A percentile compares a stretch with the other conserved stretches of the same genome.
Conservation (phyloP, 805 yeast genomes). For the Ogataea zsoltii region DNA sequence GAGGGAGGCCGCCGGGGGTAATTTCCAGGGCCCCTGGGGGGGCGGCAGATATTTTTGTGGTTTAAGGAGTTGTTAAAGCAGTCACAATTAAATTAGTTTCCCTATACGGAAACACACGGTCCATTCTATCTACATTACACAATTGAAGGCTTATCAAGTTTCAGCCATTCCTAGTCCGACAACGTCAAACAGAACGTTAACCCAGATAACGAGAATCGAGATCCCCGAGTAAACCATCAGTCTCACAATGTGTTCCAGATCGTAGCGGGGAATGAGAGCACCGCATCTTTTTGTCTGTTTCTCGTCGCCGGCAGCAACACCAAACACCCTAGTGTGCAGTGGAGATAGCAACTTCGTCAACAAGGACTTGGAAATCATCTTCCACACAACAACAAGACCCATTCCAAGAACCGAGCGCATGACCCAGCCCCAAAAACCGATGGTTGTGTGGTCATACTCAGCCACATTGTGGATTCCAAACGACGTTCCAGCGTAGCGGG, state of each 20-base stretch:
- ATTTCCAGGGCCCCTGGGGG: neutral
- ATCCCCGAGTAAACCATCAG: slow-evolving; percentile 82
- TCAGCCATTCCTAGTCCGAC: slow-evolving; percentile 19
- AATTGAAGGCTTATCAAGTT: neutral
- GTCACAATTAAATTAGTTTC: slow-evolving; percentile 13
- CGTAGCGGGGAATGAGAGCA: slow-evolving; percentile 63
- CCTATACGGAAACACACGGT: neutral
- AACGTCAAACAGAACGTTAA: slow-evolving; percentile 12
- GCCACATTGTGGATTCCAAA: slow-evolving; percentile 32
- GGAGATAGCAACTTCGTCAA: slow-evolving; percentile 61
- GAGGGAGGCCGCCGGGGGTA: neutral
- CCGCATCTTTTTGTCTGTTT: slow-evolving; percentile 34
- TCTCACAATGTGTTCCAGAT: slow-evolving; percentile 75
- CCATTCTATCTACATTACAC: neutral
- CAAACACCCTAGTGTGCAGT: slow-evolving; percentile 37
- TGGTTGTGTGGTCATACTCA: slow-evolving; percentile 40
- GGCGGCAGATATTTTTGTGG: neutral
- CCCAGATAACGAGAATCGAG: slow-evolving; percentile 50
- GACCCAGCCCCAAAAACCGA: slow-evolving; percentile 44
- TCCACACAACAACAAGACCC: slow-evolving; percentile 66
- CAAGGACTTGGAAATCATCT: slow-evolving; percentile 66
- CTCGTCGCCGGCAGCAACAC: slow-evolving; percentile 2
- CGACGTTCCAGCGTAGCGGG: slow-evolving; percentile 12
- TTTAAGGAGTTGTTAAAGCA: no score
- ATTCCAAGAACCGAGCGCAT: slow-evolving; percentile 65